Base-by-base conservation (phyloP, 805 yeast genomes). In the Hemisphaericaspora nanyangensis region DNA sequence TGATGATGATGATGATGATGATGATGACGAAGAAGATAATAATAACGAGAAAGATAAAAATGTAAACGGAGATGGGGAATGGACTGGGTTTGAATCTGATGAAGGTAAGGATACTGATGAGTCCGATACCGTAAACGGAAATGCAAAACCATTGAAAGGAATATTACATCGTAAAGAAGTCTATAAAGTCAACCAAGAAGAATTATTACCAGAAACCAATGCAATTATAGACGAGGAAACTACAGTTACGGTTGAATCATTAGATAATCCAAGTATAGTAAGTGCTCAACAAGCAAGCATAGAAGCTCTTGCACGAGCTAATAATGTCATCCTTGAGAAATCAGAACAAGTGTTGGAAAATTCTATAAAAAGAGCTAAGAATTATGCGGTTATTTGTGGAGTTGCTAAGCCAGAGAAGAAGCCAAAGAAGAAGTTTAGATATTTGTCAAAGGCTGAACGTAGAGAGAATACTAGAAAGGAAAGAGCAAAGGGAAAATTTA, bases 401-500 rank as follows among this genome's bases (percentile, higher is more conserved):
- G 74, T 71, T 48, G 60, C 70, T 30, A 74, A 77, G 48, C 62
- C 68, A 20, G 46, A 51, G 7, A 29, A 28, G 25, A 47, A 54
- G 38, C 55, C 52, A 25, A 62, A 58, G 45, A 76, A 72, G 63
- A 90, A 90, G 73, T 89, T 89, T 55, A 79, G 96, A 63, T 91
- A 90, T 52, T 72, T 90, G 59, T 77, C 93, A 35, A 87, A 88
- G 60, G 64, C 71, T 19, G 96, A 89, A 63, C 77, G 98, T 62
- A 79, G 67, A 43, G 71, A 62, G 17, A 67, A 66, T 41, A 55
- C 56, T 37, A 52, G 66, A 34, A 69, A 67, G 50, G 66, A 59
- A 36, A 61, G 54, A 48, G 28, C 47, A 35, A 60, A 42, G 31
- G 34, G 38, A 4, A 45, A 43, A 29, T 31, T 33, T 13, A 40